Conservation (phyloP, 352 stramenopile genomes). For the Pythium scleroteichum region DNA sequence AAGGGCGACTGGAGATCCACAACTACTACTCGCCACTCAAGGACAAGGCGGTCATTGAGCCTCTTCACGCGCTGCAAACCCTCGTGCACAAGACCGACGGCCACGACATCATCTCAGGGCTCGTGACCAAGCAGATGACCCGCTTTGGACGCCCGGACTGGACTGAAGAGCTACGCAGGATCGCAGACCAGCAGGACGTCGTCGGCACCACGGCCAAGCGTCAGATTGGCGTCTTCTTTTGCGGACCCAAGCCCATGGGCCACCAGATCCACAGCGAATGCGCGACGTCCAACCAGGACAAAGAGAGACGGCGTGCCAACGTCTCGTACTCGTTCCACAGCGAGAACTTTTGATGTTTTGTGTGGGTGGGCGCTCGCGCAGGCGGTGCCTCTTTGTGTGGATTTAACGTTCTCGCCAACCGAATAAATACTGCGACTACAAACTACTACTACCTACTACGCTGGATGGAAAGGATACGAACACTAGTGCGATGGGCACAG, state of each 20-base stretch:
- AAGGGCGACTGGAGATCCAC: slow-evolving; percentile 76
- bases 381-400: too few relatives aligned
- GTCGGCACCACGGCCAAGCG: slow-evolving; percentile 24
- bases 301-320: slow-evolving; percentile 30
- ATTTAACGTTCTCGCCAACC: too few relatives aligned
- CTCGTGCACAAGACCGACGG: slow-evolving; percentile 69
- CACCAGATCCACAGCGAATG: slow-evolving; percentile 62
- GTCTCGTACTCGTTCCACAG: slow-evolving; percentile 74
- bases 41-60: slow-evolving; percentile 49
- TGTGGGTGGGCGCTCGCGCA: too few relatives aligned
- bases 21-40: slow-evolving; percentile 84
- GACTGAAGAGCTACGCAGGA: slow-evolving; percentile 55
- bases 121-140: slow-evolving; percentile 73
- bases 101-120: slow-evolving; percentile 73
- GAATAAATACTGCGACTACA: too few relatives aligned
- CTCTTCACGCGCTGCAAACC: slow-evolving; percentile 71
- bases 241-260: slow-evolving; percentile 61
- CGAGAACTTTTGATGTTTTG: slow-evolving; percentile 21
- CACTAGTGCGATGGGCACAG: too few relatives aligned
- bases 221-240: slow-evolving; percentile 80
- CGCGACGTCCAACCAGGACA: slow-evolving; percentile 53
- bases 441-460: too few relatives aligned
- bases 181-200: slow-evolving; percentile 28
- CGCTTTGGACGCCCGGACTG: slow-evolving; percentile 81
- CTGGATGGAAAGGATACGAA: too few relatives aligned